Base-by-base conservation (phyloP, 331 rosid species). In the Quercus phellos region DNA sequence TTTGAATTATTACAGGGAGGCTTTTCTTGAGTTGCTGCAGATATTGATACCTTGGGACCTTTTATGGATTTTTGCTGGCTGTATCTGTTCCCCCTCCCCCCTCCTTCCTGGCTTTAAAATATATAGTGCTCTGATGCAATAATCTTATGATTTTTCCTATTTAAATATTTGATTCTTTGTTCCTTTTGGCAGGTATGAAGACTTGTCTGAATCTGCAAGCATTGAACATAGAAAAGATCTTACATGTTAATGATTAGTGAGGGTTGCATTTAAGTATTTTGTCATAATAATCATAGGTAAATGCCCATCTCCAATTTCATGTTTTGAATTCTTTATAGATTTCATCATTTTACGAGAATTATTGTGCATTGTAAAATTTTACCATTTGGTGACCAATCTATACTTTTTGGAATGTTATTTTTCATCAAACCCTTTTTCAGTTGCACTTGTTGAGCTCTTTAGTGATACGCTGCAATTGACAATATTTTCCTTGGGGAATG, bases 181-280 rank as follows among this genome's bases (percentile, higher is more conserved):
- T 68, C 58, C 77, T 69, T 66, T 30, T 79, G 68, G 83, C 93
- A 89, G 90, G 93, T 61, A 71, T 72, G 84, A 55, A 75, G 78
- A 68, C 80, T 56, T 72, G 80, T 79, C 72, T 79, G 81, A 85
- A 77, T 72, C 82, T 85, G 85, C 87, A 79, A 70, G 81, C 84
- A 21, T 80, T 81, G 75, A 77, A 85, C 50, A 78, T 83, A 85
- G 83, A 82, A 79, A 87, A 61, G 84, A 84, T 89, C 76, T 75
- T 63, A 82, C 79, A 77, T 84, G 63, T 69, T 58, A 70, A 74
- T 78, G 89, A 78, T 72, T 79, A 74, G 85, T 67, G 78, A 68
- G 76, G 63, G 80, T 83, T 81, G 75, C 79, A 74, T 63, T 63
- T 63, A 27, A 67, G 56, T 83, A 78, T 79, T 87, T 76, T 30